These are phyloP conservation scores for Rauvolfia tetraphylla DNA, from an alignment of 257 asterid genomes.

Conservation along the genomic window DNA sequence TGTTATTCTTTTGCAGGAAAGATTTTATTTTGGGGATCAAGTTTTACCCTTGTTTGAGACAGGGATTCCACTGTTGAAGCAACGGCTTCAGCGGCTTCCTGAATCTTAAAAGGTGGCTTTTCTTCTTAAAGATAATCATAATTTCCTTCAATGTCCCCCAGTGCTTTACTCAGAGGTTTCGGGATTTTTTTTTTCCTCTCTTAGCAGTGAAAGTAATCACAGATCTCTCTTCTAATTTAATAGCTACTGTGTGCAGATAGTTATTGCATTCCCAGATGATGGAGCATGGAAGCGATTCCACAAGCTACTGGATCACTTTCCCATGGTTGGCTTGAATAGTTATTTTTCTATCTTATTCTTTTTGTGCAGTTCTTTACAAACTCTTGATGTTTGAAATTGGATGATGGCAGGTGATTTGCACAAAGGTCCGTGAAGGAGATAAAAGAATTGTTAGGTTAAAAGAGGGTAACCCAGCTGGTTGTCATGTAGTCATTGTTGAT, in stretches of 20 bases:
- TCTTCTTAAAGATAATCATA: conserved; percentile 12
- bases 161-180: not conserved
- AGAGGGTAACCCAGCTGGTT: conserved; percentile 89
- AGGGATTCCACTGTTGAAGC: conserved; percentile 85
- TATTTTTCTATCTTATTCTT: not conserved
- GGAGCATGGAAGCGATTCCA: conserved; percentile 99
- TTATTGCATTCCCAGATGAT: conserved; percentile 95
- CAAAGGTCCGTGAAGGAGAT: conserved; percentile 97
- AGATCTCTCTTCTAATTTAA: not conserved
- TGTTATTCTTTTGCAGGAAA: conserved; percentile 52
- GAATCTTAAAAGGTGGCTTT: conserved; percentile 52
- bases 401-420: conserved; percentile 69
- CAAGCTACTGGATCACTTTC: conserved; percentile 70
- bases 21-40: conserved; percentile 86
- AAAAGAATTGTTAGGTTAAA: conserved; percentile 83
- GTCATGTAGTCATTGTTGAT: conserved; percentile 95
- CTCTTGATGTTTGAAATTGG: conserved; percentile 3
- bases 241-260: conserved; percentile 51
- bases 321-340: conserved; percentile 49
- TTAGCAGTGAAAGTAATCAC: too few species aligned
- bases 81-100: conserved; percentile 75
- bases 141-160: not conserved
- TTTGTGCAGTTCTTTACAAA: conserved; percentile 7
- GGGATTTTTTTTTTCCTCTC: not conserved
- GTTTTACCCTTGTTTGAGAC: conserved; percentile 89